Evolutionary conservation across 768 basidiomycete species (phyloP).

Genomic region (Tubosaeta sp.): DNA sequence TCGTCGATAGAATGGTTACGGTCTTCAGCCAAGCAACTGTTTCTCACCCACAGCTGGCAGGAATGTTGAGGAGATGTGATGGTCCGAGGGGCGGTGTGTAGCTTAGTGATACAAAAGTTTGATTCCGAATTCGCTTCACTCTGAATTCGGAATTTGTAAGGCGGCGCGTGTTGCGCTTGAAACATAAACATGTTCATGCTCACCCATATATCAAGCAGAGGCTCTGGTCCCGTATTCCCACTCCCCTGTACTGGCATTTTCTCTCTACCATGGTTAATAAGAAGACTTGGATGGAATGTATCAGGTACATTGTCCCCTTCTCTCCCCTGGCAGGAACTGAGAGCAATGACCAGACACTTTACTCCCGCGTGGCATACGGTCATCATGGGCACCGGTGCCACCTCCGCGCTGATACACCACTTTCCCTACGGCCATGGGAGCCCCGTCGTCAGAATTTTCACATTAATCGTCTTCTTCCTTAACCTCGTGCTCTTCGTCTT

Average conservation of each 20-base stretch:
- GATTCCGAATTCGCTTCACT: not conserved
- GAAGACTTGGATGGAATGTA: constrained; percentile 36
- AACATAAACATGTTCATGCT: not conserved
- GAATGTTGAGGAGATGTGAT: not conserved
- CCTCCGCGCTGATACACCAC: constrained; percentile 37
- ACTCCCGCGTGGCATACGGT: constrained; percentile 47
- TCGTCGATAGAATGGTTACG: not conserved
- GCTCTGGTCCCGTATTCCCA: not conserved
- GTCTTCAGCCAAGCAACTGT: not conserved
- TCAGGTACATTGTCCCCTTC: constrained; percentile 21
- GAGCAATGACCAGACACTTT: constrained; percentile 33
- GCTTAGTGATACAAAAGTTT: not conserved
- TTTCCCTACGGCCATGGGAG: constrained; percentile 40
- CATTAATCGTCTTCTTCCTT: constrained; percentile 36
- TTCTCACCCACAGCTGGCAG: not conserved
- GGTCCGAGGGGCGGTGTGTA: not conserved
- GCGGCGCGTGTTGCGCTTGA: not conserved
- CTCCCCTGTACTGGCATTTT: not conserved
- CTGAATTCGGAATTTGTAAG: constrained; percentile 5
- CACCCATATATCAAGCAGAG: not conserved
- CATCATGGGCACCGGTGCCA: constrained; percentile 45
- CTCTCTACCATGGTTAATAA: constrained; percentile 10
- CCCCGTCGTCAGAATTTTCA: constrained; percentile 31
- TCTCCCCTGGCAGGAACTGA: not conserved
- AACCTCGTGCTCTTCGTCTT: constrained; percentile 38